A percentile compares a stretch with the other conserved stretches of the same genome.
Conservation (phyloP, 345 rosid genomes). For the Acer campestre region DNA sequence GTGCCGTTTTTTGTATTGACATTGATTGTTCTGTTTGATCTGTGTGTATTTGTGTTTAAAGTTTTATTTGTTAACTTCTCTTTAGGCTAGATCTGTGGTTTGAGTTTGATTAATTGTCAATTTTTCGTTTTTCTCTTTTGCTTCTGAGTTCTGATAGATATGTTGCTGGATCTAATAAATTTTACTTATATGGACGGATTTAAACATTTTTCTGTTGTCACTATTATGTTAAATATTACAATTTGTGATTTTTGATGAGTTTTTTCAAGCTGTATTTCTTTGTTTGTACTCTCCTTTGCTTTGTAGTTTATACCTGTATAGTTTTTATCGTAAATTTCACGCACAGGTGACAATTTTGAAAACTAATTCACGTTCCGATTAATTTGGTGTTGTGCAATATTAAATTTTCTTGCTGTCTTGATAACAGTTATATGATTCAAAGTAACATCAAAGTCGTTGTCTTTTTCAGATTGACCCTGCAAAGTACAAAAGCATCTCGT, state of each 20-base stretch:
- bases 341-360: not conserved
- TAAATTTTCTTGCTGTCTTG: not conserved
- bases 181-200: not conserved
- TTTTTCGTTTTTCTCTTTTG: not conserved
- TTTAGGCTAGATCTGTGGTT: not conserved
- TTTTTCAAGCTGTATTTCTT: too few species aligned
- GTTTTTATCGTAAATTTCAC: not conserved
- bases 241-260: too few species aligned
- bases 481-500: slow-evolving; percentile 89
- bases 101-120: not conserved
- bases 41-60: not conserved
- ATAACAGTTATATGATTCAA: not conserved
- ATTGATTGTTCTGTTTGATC: slow-evolving; percentile 10
- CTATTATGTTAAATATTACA: too few species aligned
- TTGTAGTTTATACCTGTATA: too few species aligned
- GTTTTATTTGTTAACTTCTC: not conserved
- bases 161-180: not conserved
- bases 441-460: slow-evolving; percentile 4
- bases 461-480: slow-evolving; percentile 80
- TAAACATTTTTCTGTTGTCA: too few species aligned
- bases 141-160: not conserved
- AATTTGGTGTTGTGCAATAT: not conserved
- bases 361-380: not conserved
- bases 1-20: not conserved
- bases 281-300: too few species aligned